Evolutionary conservation across 2,329 filamentous ascomycete species (phyloP).

Genomic region (Penicillium sp.): DNA sequence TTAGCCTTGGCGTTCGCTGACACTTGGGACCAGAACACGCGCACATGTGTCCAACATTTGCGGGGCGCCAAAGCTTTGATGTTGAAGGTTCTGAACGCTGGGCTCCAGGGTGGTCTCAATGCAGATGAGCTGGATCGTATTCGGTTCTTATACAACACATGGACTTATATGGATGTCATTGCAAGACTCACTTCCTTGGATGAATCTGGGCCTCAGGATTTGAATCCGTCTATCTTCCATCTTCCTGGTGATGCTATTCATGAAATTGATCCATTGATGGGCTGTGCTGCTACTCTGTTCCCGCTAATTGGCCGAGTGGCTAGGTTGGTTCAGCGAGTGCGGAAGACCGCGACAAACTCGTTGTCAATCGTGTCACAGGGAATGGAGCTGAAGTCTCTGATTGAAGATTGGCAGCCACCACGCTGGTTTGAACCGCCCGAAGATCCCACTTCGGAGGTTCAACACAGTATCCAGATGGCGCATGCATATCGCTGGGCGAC

Average conservation of each 20-base stretch:
- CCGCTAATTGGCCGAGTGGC: conserved; percentile 66
- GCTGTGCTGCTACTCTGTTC: conserved; percentile 65
- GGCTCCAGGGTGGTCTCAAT: conserved; percentile 32
- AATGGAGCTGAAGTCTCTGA: conserved; percentile 58
- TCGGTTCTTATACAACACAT: conserved; percentile 68
- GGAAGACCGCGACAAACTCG: conserved; percentile 55
- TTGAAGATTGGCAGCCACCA: conserved; percentile 62
- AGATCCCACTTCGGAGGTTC: conserved; percentile 60
- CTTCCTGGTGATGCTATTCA: conserved; percentile 47
- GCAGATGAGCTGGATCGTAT: conserved; percentile 55
- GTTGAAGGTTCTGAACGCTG: conserved; percentile 55
- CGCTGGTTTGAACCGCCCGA: conserved; percentile 60
- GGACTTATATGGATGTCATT: conserved; percentile 73
- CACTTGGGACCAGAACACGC: conserved; percentile 68
- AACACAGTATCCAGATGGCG: conserved; percentile 65
- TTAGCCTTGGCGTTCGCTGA: conserved; percentile 67
- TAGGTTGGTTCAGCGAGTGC: conserved; percentile 62
- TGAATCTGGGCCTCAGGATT: conserved; percentile 53
- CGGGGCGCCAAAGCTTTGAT: conserved; percentile 65
- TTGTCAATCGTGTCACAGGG: conserved; percentile 62
- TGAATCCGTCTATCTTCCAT: conserved; percentile 40
- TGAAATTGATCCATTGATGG: conserved; percentile 69
- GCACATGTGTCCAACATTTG: conserved; percentile 67
- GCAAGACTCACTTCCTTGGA: conserved; percentile 64
- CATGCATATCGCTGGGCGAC: conserved; percentile 67